Base-by-base conservation (phyloP, 2,329 filamentous ascomycete genomes). In the Xylariaceae sp. region DNA sequence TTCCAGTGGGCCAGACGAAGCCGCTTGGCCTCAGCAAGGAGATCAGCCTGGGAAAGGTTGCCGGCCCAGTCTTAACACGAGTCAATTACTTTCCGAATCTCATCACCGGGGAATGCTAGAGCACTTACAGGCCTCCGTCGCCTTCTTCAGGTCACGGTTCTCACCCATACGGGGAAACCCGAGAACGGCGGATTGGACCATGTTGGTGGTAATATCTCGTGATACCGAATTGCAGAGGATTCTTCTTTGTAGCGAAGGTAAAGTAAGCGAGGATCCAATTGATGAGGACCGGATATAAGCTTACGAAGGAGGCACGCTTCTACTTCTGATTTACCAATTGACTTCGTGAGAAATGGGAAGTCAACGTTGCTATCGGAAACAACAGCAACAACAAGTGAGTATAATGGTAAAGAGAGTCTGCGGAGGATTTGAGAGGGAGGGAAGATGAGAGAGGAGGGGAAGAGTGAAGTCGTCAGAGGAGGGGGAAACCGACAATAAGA, bases 61-160 rank as follows among this genome's bases (percentile, higher is more conserved):
- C 88, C 92, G 70, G 79, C 87, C 94, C 94, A 99, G 77, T 84
- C 78, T 73, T 42, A 30, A 37, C 21, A 5, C 16, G 32, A 45
- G 62, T 63, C 44, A 62, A 55, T 39, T 15, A 30, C 51, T 34
- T 50, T 49, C 43, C 61, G 22, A 56, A 52, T 2, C 48, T 32
- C 49, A 47, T 42, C 48, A 42, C 52, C 34, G 44, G 47, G 43
- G 46, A 32, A 45, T 49, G 47, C 21, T 22, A 4, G 42, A 19
- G 21, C 36, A 78, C 78, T 71, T 65, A 81, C 79, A 99, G 74
- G 92, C 90, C 79, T 99, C 94, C 65, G 92, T 99, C 72, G 94
- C 94, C 86, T 99, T 99, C 88, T 99, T 99, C 74, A 99, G 86
- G 83, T 99, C 94, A 86, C 94, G 91, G 79, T 95, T 89, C 70